These are phyloP conservation scores for Botryotinia narcissicola DNA, from an alignment of 2,329 filamentous ascomycete species.

Conservation along the genomic window DNA sequence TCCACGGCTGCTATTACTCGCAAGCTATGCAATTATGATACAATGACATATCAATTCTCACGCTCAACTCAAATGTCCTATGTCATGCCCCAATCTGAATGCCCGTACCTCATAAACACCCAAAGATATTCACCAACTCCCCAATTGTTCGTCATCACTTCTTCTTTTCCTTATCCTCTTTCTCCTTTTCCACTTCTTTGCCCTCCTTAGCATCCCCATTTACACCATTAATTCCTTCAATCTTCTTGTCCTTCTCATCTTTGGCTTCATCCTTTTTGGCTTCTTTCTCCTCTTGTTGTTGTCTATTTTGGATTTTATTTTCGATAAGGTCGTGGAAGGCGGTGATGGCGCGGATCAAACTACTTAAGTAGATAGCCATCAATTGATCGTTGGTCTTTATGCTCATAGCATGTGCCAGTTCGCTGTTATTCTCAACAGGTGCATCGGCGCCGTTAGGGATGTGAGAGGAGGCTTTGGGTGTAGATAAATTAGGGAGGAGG, in stretches of 20 bases:
- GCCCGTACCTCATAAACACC: conserved; percentile 29
- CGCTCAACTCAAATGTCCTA: conserved; percentile 8
- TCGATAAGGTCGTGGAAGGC: conserved; percentile 99
- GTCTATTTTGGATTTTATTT: conserved; percentile 99
- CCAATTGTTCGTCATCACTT: conserved; percentile 34
- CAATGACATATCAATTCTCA: conserved; percentile 33
- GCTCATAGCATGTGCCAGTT: conserved; percentile 94
- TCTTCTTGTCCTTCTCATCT: conserved; percentile 65
- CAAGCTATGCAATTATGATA: conserved; percentile 39
- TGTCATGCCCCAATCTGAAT: conserved; percentile 22
- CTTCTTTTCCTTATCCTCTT: conserved; percentile 55
- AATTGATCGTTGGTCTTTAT: conserved; percentile 99
- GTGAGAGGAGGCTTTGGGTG: conserved; percentile 65
- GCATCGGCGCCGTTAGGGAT: conserved; percentile 46
- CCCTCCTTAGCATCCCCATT: conserved; percentile 50
- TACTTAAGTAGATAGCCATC: conserved; percentile 97
- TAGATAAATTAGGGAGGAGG: conserved; percentile 90
- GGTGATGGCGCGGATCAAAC: conserved; percentile 93
- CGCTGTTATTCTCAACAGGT: conserved; percentile 63
- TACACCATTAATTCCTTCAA: conserved; percentile 53
- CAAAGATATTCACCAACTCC: conserved; percentile 28
- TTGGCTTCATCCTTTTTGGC: conserved; percentile 64
- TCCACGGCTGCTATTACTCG: conserved; percentile 26
- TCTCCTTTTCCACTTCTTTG: conserved; percentile 50
- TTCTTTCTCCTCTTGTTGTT: conserved; percentile 95